Base-by-base conservation (phyloP, 2,329 filamentous ascomycete species). In the Tympanopsis confertula region DNA sequence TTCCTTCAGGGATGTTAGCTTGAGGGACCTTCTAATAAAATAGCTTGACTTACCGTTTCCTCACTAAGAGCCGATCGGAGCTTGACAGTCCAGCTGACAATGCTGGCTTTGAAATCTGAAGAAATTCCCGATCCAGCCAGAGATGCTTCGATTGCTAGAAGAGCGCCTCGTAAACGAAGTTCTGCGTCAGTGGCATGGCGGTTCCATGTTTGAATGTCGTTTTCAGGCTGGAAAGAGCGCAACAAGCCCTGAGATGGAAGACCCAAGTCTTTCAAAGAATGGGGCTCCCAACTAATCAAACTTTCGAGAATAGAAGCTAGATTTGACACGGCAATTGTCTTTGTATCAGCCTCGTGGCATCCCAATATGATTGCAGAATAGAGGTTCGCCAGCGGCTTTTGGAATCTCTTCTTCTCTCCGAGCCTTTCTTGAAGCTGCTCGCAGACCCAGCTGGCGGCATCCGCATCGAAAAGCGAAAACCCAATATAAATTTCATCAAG, bases 61-160 rank as follows among this genome's bases (percentile, higher is more conserved):
- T 63, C 59, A n/a, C 47, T 45, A 33, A 62, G 47, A 0, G 60
- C 58, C 35, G 51, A 61, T 13, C 52, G 52, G 19, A 63, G 44
- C 37, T 52, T 55, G 12, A 54, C 47, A 14, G 48, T 45, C 52
- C 57, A 61, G 29, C 43, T 47, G 7, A 45, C 43, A 18, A 62
- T 32, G 22, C 51, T 52, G 1, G 35, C 38, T 20, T 51, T 45
- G 10, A 51, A 43, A 5, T 39, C 38, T 7, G 39, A 32, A 4
- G 38, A 19, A 4, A 17, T 12, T 33, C 30, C 7, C 7, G 7
- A 10, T 33, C 30, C 30, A 10, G 12, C 15, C 30, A 33, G 7
- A 28, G 24, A 28, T 28, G 24, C 24, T 17, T 15, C 17, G 7
- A 17, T 17, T 7, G 30, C 15, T 7, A 33, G 15, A 18, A 33